phyloP scores from a whole-genome alignment of 2,329 filamentous ascomycete genomes.

The Canariomyces notabilis region DNA sequence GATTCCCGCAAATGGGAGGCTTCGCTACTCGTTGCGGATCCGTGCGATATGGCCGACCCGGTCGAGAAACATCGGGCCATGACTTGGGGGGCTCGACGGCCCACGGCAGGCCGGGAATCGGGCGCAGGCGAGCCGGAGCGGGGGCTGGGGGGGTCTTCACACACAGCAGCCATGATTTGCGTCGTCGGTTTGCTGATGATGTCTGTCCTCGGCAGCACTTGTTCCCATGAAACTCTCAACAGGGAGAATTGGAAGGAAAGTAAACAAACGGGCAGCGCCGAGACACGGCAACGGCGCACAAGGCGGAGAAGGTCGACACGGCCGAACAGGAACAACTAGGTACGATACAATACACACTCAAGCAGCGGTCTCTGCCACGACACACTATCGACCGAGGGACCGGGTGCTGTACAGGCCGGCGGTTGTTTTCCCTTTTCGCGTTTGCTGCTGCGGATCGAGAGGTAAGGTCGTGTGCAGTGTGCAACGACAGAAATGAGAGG shows the following conservation, averaged over 20 bases:
- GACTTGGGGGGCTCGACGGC: conserved; percentile 53
- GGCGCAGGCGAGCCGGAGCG: conserved; percentile 61
- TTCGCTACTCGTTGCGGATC: conserved; percentile 43
- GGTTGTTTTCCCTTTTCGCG: too few relatives aligned
- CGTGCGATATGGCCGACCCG: conserved; percentile 54
- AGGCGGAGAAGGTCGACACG: neutral
- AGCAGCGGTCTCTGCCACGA: too few relatives aligned
- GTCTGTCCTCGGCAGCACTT: neutral
- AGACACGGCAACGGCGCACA: neutral
- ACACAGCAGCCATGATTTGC: conserved; percentile 31
- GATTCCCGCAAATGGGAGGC: conserved; percentile 46
- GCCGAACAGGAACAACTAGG: too few relatives aligned
- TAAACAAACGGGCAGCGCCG: conserved; percentile 1
- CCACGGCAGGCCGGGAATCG: conserved; percentile 56
- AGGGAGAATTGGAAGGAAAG: neutral
- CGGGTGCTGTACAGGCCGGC: too few relatives aligned
- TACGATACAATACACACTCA: too few relatives aligned
- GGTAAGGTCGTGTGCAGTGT: conserved; percentile 4
- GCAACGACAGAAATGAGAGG: conserved; percentile 16
- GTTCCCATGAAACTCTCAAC: neutral
- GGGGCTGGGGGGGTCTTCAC: conserved; percentile 33
- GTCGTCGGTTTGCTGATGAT: neutral
- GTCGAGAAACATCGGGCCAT: conserved; percentile 62
- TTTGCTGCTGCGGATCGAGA: neutral
- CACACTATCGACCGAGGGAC: too few relatives aligned